Evolutionary conservation across 2,329 filamentous ascomycete genomes (phyloP).

Genomic region (Lecanosticta acicola): DNA sequence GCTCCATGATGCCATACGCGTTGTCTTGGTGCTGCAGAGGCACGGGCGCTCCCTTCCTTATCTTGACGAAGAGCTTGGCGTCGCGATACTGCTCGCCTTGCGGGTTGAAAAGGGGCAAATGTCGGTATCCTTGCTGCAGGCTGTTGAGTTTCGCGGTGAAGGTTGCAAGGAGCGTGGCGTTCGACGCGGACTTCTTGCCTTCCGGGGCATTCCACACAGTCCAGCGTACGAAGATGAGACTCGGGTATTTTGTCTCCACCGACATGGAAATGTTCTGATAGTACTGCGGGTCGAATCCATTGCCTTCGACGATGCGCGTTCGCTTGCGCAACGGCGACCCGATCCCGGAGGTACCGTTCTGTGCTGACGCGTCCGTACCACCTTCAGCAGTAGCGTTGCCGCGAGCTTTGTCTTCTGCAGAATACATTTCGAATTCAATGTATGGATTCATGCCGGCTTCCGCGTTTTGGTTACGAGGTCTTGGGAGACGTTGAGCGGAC

Average conservation of each 20-base stretch:
- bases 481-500: slow-evolving; percentile 90
- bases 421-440: slow-evolving; percentile 89
- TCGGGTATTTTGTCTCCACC: slow-evolving; percentile 88
- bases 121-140: slow-evolving; percentile 86
- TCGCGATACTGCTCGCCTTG: slow-evolving; percentile 92
- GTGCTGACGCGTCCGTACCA: slow-evolving; percentile 58
- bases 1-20: slow-evolving; percentile 23
- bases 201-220: slow-evolving; percentile 82
- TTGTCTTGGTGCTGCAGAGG: slow-evolving; percentile 27
- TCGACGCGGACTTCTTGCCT: slow-evolving; percentile 60
- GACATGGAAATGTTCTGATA: slow-evolving; percentile 72
- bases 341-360: slow-evolving; percentile 60
- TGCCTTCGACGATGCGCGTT: slow-evolving; percentile 75
- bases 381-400: slow-evolving; percentile 62
- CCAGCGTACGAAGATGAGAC: slow-evolving; percentile 89
- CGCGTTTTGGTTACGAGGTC: slow-evolving; percentile 65
- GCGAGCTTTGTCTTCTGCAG: slow-evolving; percentile 84
- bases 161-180: slow-evolving; percentile 64
- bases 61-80: slow-evolving; percentile 86
- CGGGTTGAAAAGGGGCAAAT: slow-evolving; percentile 79
- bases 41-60: slow-evolving; percentile 54
- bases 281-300: slow-evolving; percentile 91
- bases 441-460: slow-evolving; percentile 83
- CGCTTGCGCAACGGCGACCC: slow-evolving; percentile 69
- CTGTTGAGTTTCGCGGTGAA: slow-evolving; percentile 90